A percentile compares a stretch with the other conserved stretches of the same genome.
Conservation (phyloP, 1,284 basidiomycete species). For the Cryptococcus jaspeensis region DNA sequence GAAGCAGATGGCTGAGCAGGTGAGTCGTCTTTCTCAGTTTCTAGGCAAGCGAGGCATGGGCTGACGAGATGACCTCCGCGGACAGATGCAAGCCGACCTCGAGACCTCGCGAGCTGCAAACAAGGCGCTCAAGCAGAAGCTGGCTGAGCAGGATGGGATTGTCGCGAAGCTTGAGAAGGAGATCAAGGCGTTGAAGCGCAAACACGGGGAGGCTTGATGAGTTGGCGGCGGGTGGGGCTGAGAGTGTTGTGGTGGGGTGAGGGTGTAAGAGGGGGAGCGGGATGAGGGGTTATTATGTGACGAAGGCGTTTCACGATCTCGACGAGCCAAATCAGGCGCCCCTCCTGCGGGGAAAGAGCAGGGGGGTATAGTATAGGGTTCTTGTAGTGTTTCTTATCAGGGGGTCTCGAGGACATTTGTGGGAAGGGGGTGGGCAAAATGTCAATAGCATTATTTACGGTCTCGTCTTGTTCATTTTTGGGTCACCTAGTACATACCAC, state of each 20-base stretch:
- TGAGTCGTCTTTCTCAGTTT: slow-evolving; percentile 8
- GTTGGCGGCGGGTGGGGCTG: background rate
- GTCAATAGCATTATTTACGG: too few relatives aligned
- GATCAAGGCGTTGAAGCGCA: slow-evolving; percentile 3
- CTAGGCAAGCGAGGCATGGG: too few relatives aligned
- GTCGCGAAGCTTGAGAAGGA: slow-evolving; percentile 6
- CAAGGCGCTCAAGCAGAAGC: slow-evolving; percentile 5
- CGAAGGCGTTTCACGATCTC: too few relatives aligned
- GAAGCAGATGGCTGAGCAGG: slow-evolving; percentile 30
- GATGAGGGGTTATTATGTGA: too few relatives aligned
- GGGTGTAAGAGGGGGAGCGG: background rate
- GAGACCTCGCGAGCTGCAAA: slow-evolving; percentile 6
- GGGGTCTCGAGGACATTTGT: too few relatives aligned
- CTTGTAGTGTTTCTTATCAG: too few relatives aligned
- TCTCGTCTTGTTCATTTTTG: background rate
- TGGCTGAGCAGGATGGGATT: slow-evolving; percentile 9
- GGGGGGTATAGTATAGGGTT: too few relatives aligned
- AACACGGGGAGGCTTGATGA: background rate
- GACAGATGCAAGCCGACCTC: slow-evolving; percentile 17
- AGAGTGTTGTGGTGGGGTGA: background rate
- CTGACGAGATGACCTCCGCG: background rate
- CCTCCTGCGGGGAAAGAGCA: too few relatives aligned
- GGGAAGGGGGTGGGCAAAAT: too few relatives aligned
- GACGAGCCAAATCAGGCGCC: too few relatives aligned
- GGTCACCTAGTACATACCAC: background rate